Percentiles rank a stretch among this genome's conserved stretches.
phyloP scores from a whole-genome alignment of 805 yeast genomes.

The Blastobotrys mokoenaii region DNA sequence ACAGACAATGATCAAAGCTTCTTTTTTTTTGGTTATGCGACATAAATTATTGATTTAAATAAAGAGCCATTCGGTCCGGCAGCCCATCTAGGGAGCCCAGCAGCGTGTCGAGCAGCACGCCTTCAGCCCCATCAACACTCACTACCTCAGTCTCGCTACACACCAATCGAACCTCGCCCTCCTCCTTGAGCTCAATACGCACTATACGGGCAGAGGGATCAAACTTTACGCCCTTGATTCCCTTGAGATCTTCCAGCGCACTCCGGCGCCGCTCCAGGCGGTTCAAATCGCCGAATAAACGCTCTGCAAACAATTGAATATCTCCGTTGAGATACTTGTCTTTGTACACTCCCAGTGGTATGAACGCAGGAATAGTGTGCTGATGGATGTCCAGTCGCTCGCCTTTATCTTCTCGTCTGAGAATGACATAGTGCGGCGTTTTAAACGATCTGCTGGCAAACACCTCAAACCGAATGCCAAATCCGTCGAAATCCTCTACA shows the following conservation, averaged over 20 bases:
- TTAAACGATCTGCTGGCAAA: conserved; percentile 6
- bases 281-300: conserved; percentile 34
- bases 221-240: conserved; percentile 7
- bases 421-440: conserved; percentile 17
- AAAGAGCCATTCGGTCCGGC: neutral
- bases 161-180: too few relatives aligned
- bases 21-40: neutral
- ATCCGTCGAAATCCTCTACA: conserved; percentile 8
- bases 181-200: too few relatives aligned
- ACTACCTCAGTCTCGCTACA: too few relatives aligned
- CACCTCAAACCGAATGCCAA: conserved; percentile 18
- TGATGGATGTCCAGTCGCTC: conserved; percentile 6
- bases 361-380: conserved; percentile 15
- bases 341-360: conserved; percentile 10
- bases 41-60: neutral
- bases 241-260: too few relatives aligned
- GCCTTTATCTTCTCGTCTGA: conserved; percentile 8
- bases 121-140: too few relatives aligned
- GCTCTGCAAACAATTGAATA: conserved; percentile 11
- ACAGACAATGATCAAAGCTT: too few relatives aligned
- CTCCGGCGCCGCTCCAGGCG: neutral
- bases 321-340: conserved; percentile 9
- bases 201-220: conserved; percentile 23
- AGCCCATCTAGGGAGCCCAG: conserved; percentile 22
- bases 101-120: too few relatives aligned